Conservation (phyloP, 202 grass and related monocot species). For the Digitaria exilis region DNA sequence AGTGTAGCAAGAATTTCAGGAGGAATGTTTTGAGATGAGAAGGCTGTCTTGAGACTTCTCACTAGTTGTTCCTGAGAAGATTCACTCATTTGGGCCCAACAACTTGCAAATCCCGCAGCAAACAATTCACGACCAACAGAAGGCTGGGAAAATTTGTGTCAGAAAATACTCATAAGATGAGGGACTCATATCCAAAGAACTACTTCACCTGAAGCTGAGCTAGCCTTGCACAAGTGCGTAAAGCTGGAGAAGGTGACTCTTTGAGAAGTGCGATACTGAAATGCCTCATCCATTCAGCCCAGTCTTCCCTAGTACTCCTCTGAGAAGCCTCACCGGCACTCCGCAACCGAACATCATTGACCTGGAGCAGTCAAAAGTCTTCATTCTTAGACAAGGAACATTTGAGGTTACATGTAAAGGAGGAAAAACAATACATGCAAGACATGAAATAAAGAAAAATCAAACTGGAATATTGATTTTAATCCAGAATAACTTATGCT, state of each 20-base stretch:
- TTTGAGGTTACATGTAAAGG: background rate
- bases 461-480: background rate
- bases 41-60: conserved; percentile 97
- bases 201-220: conserved; percentile 84
- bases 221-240: conserved; percentile 93
- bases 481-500: background rate
- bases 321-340: conserved; percentile 96
- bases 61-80: conserved; percentile 91
- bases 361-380: conserved; percentile 50
- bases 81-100: conserved; percentile 97
- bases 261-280: conserved; percentile 98
- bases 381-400: background rate
- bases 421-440: background rate
- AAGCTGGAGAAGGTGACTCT: conserved; percentile 96
- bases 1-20: conserved; percentile 93
- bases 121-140: conserved; percentile 94
- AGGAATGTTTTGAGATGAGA: conserved; percentile 98
- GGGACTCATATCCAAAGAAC: conserved; percentile 26
- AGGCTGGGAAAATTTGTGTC: conserved; percentile 70
- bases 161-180: conserved; percentile 44
- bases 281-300: conserved; percentile 99
- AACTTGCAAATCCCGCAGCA: conserved; percentile 98
- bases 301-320: conserved; percentile 98
- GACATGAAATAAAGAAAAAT: conserved; percentile 5
- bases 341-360: conserved; percentile 86